These are phyloP conservation scores for Populus trichocarpa DNA, from an alignment of 441 rosid genomes.

Conservation along the genomic window DNA sequence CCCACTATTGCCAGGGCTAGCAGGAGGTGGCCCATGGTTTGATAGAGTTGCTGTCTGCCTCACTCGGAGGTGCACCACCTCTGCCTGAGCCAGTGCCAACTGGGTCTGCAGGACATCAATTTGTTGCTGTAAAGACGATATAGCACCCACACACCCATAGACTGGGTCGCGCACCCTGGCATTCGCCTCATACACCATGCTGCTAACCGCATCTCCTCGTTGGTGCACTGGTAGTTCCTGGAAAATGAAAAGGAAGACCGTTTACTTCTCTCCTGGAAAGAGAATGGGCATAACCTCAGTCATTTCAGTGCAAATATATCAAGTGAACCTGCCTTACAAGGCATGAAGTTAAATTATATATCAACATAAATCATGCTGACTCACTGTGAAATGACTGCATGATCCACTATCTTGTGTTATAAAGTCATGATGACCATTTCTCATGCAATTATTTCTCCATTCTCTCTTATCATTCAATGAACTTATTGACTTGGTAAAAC, in stretches of 20 bases:
- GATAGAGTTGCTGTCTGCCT: constrained; percentile 38
- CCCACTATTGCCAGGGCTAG: constrained; percentile 62
- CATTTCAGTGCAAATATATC: too few relatives aligned
- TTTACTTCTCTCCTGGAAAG: too few relatives aligned
- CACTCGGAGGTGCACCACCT: constrained; percentile 82
- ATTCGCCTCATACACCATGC: constrained; percentile 94
- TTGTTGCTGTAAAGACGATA: constrained; percentile 81
- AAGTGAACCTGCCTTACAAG: too few relatives aligned
- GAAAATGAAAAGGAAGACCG: neutral
- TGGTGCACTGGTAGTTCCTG: constrained; percentile 78
- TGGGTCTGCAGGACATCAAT: constrained; percentile 45
- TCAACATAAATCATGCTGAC: too few relatives aligned
- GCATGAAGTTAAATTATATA: too few relatives aligned
- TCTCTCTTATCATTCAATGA: too few relatives aligned
- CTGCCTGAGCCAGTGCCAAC: constrained; percentile 60
- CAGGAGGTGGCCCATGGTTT: constrained; percentile 38
- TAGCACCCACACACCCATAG: constrained; percentile 91
- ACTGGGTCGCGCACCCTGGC: constrained; percentile 92
- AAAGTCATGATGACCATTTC: too few relatives aligned
- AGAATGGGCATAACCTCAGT: too few relatives aligned
- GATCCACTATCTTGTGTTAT: too few relatives aligned
- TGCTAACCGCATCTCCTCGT: constrained; percentile 84
- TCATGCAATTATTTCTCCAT: too few relatives aligned
- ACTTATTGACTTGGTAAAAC: neutral
- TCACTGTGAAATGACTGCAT: too few relatives aligned